Evolutionary conservation across 2,329 filamentous ascomycete species (phyloP), one percentile per base, ranked within the genome.

Genomic region (Knoxdaviesia capensis): DNA sequence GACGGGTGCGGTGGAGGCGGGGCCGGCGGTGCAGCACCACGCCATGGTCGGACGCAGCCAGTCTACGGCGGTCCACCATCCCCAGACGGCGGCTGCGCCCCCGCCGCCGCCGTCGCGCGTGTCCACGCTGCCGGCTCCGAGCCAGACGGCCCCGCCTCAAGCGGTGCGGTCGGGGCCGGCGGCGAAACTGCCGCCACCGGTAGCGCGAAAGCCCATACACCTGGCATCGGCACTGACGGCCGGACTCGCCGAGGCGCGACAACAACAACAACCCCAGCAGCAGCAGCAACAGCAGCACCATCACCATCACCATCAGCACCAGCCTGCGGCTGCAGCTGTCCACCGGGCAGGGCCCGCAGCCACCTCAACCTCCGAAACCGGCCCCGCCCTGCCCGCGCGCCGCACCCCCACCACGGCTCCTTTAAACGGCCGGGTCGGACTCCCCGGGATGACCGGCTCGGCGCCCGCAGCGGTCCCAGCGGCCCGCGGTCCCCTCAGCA

Each of bases 151-250:
- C 6, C 34, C 39, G 32, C 37, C 43, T 8, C 38, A 35, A 6
- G 11, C 42, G 10, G 30, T 11, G 7, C 9, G 5, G 6, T 36
- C 31, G 11, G 30, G 36, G 8, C 30, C 38, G 28, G 34, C 38
- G 38, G 49, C 53, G 9, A 68, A 66, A 47, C 52, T 57, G 7
- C 57, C 68, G n/a, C 73, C 70, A 5, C 69, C 68, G 1, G 62
- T 80, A 40, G 77, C 75, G 28, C 71, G 64, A 53, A 81, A 81
- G 50, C 77, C 77, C 1, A 63, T 68, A 3, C 69, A 74, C 47
- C 61, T 75, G 5, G 49, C 58, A 10, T 56, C 56, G 7, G 49
- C 52, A 9, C 56, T 52, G 8, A 56, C 56, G 6, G 47, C 53
- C 4, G 43, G 34, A 56, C 48, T 45, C 49, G 31, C 43, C 34